Percentiles rank a stretch among this genome's conserved stretches.
These are phyloP conservation scores for Mycena haematopus DNA, from an alignment of 768 basidiomycete genomes.

Conservation along the genomic window DNA sequence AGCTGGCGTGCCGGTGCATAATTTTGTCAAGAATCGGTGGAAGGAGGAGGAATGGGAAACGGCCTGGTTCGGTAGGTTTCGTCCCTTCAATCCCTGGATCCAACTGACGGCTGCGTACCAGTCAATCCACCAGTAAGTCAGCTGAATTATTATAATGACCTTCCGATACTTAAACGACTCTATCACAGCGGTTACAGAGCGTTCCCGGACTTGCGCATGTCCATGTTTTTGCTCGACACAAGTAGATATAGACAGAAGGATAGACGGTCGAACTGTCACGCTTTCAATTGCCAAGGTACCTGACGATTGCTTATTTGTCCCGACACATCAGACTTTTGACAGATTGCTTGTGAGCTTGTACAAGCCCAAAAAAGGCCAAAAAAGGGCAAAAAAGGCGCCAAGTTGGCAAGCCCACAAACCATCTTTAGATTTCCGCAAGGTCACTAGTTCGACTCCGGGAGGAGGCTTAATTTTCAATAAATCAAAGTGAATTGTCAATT, in stretches of 20 bases:
- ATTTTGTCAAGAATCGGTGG: constrained; percentile 74
- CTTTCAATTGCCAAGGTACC: too few relatives aligned
- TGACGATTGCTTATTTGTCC: too few relatives aligned
- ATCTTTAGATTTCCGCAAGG: too few relatives aligned
- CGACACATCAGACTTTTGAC: too few relatives aligned
- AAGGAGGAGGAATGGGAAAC: constrained; percentile 82
- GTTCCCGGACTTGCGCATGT: constrained; percentile 82
- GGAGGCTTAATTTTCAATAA: too few relatives aligned
- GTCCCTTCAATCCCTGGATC: too few relatives aligned
- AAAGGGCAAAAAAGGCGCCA: too few relatives aligned
- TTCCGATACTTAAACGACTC: constrained; percentile 35
- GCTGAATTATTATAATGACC: not conserved
- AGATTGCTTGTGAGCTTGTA: too few relatives aligned
- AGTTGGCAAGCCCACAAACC: too few relatives aligned
- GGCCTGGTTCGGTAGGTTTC: constrained; percentile 72
- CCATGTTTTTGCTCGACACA: constrained; percentile 83
- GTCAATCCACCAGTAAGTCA: constrained; percentile 75
- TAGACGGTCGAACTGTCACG: not conserved
- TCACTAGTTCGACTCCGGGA: too few relatives aligned
- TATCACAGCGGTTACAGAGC: constrained; percentile 70
- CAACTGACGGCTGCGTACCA: not conserved
- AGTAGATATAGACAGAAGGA: constrained; percentile 34
- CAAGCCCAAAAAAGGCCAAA: too few relatives aligned
- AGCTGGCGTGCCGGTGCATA: constrained; percentile 64
- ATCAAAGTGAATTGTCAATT: too few relatives aligned